Percentiles rank a stretch among this genome's conserved stretches.
These are phyloP conservation scores for Trichoderma asperellum DNA, from an alignment of 2,329 filamentous ascomycete species.

Conservation along the genomic window DNA sequence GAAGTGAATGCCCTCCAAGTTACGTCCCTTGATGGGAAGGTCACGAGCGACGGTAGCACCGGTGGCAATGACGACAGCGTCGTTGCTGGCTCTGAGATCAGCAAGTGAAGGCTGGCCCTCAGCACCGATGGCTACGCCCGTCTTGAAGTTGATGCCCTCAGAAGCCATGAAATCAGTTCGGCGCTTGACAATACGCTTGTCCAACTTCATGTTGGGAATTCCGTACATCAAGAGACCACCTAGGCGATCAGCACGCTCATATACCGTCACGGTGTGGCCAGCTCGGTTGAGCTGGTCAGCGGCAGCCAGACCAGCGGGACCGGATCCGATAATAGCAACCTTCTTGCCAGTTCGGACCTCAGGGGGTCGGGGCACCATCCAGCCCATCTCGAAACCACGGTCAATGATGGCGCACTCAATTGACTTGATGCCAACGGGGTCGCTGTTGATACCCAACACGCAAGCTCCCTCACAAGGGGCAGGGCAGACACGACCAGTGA, in stretches of 20 bases:
- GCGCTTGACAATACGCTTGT: constrained; percentile 95
- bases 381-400: constrained; percentile 95
- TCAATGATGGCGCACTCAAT: constrained; percentile 98
- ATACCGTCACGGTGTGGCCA: constrained; percentile 86
- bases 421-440: constrained; percentile 96
- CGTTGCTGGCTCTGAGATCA: constrained; percentile 72
- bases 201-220: constrained; percentile 99
- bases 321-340: constrained; percentile 87
- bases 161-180: constrained; percentile 93
- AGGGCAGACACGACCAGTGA: constrained; percentile 94
- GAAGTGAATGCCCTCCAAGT: constrained; percentile 88
- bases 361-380: constrained; percentile 87
- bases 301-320: constrained; percentile 84
- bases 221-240: constrained; percentile 97
- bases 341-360: constrained; percentile 83
- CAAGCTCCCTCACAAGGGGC: constrained; percentile 96
- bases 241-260: constrained; percentile 87
- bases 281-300: constrained; percentile 95
- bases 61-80: constrained; percentile 88
- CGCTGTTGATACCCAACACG: constrained; percentile 94
- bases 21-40: constrained; percentile 85
- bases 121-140: constrained; percentile 76
- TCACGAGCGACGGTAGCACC: constrained; percentile 93
- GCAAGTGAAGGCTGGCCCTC: constrained; percentile 64
- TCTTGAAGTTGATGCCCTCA: constrained; percentile 84